Percentiles rank a stretch among this genome's conserved stretches.
Conservation (phyloP, 2,329 filamentous ascomycete species). For the Pseudogymnoascus sp. region DNA sequence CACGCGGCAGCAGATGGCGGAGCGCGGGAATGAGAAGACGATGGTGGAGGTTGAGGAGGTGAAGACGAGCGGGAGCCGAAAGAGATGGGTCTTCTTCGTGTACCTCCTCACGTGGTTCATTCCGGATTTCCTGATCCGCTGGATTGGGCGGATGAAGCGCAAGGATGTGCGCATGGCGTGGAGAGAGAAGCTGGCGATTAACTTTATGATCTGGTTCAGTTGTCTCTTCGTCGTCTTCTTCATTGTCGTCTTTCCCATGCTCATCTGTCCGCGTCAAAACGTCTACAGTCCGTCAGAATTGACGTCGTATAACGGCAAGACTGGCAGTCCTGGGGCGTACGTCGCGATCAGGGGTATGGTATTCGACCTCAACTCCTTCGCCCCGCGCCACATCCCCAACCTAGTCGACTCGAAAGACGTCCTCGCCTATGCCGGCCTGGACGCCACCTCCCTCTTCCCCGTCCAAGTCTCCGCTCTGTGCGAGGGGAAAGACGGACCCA, state of each 20-base stretch:
- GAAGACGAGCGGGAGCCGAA: conserved; percentile 69
- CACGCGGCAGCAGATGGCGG: conserved; percentile 87
- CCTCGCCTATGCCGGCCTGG: conserved; percentile 75
- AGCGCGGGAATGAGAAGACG: conserved; percentile 86
- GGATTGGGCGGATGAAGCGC: conserved; percentile 87
- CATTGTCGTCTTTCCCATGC: conserved; percentile 75
- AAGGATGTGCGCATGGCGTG: conserved; percentile 95
- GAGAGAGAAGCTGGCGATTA: conserved; percentile 97
- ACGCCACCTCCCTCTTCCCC: conserved; percentile 85
- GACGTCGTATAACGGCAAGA: conserved; percentile 64
- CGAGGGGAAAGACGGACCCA: conserved; percentile 59
- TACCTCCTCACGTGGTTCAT: conserved; percentile 93
- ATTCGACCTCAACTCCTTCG: conserved; percentile 70
- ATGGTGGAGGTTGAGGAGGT: conserved; percentile 86
- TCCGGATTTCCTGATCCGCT: conserved; percentile 72
- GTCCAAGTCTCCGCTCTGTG: conserved; percentile 91
- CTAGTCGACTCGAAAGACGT: conserved; percentile 51
- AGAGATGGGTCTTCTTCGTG: conserved; percentile 78
- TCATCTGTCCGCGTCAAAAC: conserved; percentile 88
- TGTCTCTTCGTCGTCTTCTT: conserved; percentile 78
- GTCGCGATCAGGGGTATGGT: conserved; percentile 83
- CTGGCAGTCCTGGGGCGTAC: conserved; percentile 53
- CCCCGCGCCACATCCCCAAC: conserved; percentile 70
- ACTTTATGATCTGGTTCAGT: conserved; percentile 89
- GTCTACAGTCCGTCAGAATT: conserved; percentile 79